These are phyloP conservation scores for Exsudoporus frostii DNA, from an alignment of 768 basidiomycete genomes.

Conservation along the genomic window DNA sequence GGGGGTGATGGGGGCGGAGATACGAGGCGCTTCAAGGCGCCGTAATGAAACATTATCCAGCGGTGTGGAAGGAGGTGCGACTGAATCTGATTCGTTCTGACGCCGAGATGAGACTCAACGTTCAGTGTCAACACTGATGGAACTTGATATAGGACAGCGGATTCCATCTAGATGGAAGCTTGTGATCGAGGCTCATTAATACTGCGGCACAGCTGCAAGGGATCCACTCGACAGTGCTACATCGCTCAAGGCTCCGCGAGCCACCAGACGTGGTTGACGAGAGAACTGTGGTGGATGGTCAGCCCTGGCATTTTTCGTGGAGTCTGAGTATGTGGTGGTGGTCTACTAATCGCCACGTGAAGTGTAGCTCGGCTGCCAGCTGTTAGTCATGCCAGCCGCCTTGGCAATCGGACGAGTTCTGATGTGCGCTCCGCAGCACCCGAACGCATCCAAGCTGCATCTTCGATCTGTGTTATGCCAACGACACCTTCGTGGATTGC, in stretches of 20 bases:
- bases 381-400: slow-evolving; percentile 12
- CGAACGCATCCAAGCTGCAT: not conserved
- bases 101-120: slow-evolving; percentile 22
- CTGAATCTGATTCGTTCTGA: slow-evolving; percentile 21
- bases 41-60: slow-evolving; percentile 24
- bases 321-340: too few species aligned
- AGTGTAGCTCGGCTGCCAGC: not conserved
- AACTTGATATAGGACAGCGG: slow-evolving; percentile 12
- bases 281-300: not conserved
- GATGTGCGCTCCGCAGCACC: slow-evolving; percentile 1
- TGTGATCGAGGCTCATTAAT: slow-evolving; percentile 18
- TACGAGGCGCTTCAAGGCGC: slow-evolving; percentile 12
- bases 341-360: slow-evolving; percentile 1
- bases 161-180: slow-evolving; percentile 12
- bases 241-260: slow-evolving; percentile 8
- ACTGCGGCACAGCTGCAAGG: slow-evolving; percentile 4
- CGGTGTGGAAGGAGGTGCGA: slow-evolving; percentile 1
- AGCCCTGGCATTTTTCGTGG: not conserved
- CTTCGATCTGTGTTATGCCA: not conserved
- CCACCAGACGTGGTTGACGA: not conserved
- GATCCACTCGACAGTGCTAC: slow-evolving; percentile 5
- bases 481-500: slow-evolving; percentile 64
- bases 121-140: not conserved
- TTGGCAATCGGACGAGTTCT: not conserved
- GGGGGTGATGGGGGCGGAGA: slow-evolving; percentile 20